These are phyloP conservation scores for Podospora fimiseda DNA, from an alignment of 495 filamentous ascomycete species.

Conservation along the genomic window DNA sequence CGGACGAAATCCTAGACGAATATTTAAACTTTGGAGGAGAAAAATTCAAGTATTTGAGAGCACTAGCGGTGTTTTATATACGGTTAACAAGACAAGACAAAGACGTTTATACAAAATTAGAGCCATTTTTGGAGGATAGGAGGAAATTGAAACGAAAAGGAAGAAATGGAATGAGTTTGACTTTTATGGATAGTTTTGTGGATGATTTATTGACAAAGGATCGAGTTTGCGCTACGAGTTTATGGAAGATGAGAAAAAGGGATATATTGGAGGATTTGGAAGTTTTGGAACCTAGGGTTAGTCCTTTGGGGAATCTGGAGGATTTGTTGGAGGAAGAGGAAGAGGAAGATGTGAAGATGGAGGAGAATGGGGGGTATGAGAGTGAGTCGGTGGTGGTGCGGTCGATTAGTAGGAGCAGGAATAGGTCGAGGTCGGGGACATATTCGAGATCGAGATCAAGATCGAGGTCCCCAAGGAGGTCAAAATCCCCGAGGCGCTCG, in stretches of 20 bases:
- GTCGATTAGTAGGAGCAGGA: not conserved
- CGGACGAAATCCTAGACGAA: constrained; percentile 68
- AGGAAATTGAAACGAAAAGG: constrained; percentile 74
- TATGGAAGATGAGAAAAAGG: constrained; percentile 85
- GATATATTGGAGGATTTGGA: constrained; percentile 85
- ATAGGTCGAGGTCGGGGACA: constrained; percentile 14
- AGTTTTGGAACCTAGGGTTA: constrained; percentile 75
- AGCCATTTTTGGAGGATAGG: constrained; percentile 76
- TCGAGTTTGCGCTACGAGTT: constrained; percentile 79
- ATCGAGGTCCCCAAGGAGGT: constrained; percentile 10
- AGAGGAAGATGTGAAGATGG: constrained; percentile 28
- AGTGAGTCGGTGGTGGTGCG: constrained; percentile 17
- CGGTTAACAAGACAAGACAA: constrained; percentile 79
- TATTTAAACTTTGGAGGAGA: constrained; percentile 69
- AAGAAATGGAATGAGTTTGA: constrained; percentile 63
- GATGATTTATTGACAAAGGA: constrained; percentile 88
- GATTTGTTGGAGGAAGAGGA: constrained; percentile 67
- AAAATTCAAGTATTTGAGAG: constrained; percentile 84
- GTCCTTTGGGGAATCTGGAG: constrained; percentile 80
- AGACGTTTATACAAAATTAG: constrained; percentile 71
- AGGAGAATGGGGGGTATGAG: constrained; percentile 19
- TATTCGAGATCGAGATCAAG: constrained; percentile 10
- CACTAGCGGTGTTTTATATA: constrained; percentile 85
- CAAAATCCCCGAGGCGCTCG: constrained; percentile 2
- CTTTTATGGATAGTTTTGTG: constrained; percentile 87